phyloP scores from a whole-genome alignment of 2,329 filamentous ascomycete genomes.

The Cadophora sp. region DNA sequence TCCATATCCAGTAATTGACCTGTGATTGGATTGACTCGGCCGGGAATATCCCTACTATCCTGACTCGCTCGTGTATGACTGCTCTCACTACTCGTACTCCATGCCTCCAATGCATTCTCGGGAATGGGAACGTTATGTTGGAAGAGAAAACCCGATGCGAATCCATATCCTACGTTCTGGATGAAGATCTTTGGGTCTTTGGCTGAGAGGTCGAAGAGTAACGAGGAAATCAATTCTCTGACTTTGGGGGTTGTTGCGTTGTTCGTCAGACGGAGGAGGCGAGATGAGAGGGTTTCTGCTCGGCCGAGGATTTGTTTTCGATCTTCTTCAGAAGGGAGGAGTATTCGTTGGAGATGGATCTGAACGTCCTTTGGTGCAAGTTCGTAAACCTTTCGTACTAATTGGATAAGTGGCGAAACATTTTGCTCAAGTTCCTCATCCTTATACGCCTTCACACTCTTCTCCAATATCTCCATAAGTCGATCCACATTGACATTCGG shows the following conservation, averaged over 20 bases:
- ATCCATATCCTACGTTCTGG: conserved; percentile 92
- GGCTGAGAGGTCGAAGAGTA: conserved; percentile 88
- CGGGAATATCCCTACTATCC: conserved; percentile 37
- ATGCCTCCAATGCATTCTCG: conserved; percentile 65
- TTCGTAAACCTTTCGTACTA: conserved; percentile 75
- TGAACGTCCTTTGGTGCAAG: conserved; percentile 69
- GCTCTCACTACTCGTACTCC: conserved; percentile 45
- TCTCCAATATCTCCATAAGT: conserved; percentile 73
- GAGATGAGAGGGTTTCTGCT: conserved; percentile 75
- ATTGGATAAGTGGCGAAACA: conserved; percentile 75
- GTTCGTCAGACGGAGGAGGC: conserved; percentile 78
- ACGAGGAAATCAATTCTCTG: conserved; percentile 74
- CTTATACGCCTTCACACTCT: conserved; percentile 66
- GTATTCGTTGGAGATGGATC: conserved; percentile 64
- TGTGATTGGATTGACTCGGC: conserved; percentile 43
- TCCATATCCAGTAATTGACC: conserved; percentile 43
- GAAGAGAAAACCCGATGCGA: conserved; percentile 88
- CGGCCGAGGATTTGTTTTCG: conserved; percentile 79
- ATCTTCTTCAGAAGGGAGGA: conserved; percentile 81
- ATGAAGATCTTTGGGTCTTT: conserved; percentile 82
- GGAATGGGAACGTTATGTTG: conserved; percentile 83
- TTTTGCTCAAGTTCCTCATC: conserved; percentile 75
- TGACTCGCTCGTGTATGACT: conserved; percentile 38
- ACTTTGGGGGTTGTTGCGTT: conserved; percentile 75
- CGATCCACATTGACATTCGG: conserved; percentile 66